Conservation (phyloP, 495 filamentous ascomycete genomes). For the Mycothermus thermophilus region DNA sequence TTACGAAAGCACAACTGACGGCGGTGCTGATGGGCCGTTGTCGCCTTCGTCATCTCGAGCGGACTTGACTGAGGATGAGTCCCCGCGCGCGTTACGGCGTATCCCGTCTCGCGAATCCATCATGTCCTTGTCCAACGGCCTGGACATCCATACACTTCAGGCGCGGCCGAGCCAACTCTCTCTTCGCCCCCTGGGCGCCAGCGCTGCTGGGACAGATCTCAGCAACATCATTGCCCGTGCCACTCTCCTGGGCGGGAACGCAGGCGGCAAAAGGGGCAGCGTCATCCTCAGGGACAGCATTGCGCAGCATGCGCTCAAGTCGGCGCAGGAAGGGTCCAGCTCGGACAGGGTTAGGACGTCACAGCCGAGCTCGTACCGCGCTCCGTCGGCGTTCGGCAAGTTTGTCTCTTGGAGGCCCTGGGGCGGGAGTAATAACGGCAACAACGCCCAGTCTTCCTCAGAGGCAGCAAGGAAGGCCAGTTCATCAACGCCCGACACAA, state of each 20-base stretch:
- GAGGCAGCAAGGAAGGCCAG: neutral
- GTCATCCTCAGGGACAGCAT: constrained; percentile 28
- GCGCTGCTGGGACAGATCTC: constrained; percentile 27
- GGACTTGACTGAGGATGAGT: constrained; percentile 7
- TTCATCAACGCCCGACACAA: constrained; percentile 6
- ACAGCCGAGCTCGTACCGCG: constrained; percentile 1
- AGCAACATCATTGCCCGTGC: constrained; percentile 28
- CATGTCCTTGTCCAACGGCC: constrained; percentile 37
- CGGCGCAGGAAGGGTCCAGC: constrained; percentile 5
- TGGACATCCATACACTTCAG: constrained; percentile 43
- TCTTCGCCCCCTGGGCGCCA: constrained; percentile 30
- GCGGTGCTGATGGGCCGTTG: neutral
- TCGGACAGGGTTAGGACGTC: constrained; percentile 4
- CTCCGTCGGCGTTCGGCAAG: constrained; percentile 21
- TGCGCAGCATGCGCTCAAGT: constrained; percentile 12
- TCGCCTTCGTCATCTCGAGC: constrained; percentile 9
- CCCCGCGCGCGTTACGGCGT: constrained; percentile 20
- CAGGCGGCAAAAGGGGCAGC: constrained; percentile 23
- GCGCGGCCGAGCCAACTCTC: constrained; percentile 38
- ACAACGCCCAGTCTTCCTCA: constrained; percentile 1
- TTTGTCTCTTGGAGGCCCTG: constrained; percentile 36
- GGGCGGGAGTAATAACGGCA: constrained; percentile 12
- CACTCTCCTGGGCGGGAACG: constrained; percentile 19
- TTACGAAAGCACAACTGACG: constrained; percentile 1
- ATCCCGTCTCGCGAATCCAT: constrained; percentile 40